A percentile compares a stretch with the other conserved stretches of the same genome.
Evolutionary conservation across 1,284 basidiomycete species (phyloP).

Genomic region (Trametes pubescens): DNA sequence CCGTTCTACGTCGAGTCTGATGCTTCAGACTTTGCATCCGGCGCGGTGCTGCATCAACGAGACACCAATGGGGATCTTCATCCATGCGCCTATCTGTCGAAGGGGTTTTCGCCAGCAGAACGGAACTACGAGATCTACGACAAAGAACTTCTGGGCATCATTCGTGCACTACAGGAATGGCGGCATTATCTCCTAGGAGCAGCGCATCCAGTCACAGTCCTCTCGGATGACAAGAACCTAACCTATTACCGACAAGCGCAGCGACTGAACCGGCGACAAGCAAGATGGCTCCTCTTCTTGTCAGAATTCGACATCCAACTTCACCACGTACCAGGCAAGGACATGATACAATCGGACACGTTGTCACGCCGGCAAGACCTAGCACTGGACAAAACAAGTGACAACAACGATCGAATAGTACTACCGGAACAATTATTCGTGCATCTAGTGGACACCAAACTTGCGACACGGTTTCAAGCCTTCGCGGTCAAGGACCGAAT

Average conservation of each 20-base stretch:
- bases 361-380: too few species aligned
- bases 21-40: conserved; percentile 9
- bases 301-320: conserved; percentile 47
- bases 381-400: too few species aligned
- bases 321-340: conserved; percentile 47
- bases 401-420: too few species aligned
- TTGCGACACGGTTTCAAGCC: too few species aligned
- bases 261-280: conserved; percentile 48
- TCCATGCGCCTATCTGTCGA: conserved; percentile 9
- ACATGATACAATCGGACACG: conserved; percentile 40
- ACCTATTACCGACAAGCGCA: conserved; percentile 48
- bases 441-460: too few species aligned
- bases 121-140: conserved; percentile 48
- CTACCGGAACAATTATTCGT: too few species aligned
- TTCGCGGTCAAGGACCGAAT: too few species aligned
- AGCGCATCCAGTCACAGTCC: conserved; percentile 18
- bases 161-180: conserved; percentile 42
- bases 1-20: conserved; percentile 4
- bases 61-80: background rate
- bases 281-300: conserved; percentile 48
- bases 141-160: conserved; percentile 48
- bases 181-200: conserved; percentile 41
- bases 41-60: conserved; percentile 7
- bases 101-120: conserved; percentile 4
- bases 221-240: conserved; percentile 54